Conservation (phyloP, 805 yeast species). For the Pichia nanzhaoensis region DNA sequence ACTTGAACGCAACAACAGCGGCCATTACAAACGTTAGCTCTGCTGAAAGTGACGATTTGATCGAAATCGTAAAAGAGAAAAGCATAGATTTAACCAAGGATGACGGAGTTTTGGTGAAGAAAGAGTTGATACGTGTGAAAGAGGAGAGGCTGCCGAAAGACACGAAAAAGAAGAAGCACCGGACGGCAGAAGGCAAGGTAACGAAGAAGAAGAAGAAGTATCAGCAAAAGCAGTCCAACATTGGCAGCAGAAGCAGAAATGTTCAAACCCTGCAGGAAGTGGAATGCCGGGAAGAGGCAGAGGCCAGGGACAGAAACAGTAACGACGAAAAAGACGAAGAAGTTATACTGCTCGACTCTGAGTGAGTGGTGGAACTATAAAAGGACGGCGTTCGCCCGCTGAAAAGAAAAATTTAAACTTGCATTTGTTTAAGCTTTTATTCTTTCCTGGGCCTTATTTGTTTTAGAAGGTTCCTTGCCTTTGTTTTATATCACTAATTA, state of each 20-base stretch:
- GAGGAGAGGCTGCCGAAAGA: not conserved
- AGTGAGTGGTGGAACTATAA: not conserved
- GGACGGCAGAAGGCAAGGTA: not conserved
- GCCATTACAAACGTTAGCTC: no score
- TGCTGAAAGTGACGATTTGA: not conserved
- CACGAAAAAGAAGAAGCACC: not conserved
- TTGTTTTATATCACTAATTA: not conserved
- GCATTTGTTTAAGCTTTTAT: not conserved
- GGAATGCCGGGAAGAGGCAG: no score
- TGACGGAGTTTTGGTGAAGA: not conserved
- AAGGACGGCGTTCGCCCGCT: no score
- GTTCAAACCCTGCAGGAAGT: no score
- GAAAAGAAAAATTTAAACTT: no score
- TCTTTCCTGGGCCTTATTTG: not conserved
- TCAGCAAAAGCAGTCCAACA: no score
- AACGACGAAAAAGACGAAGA: no score
- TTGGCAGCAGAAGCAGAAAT: not conserved
- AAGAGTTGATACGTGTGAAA: not conserved
- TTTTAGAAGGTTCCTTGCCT: not conserved
- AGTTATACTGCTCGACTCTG: conserved; percentile 8
- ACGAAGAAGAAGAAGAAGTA: not conserved
- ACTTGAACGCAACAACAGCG: no score
- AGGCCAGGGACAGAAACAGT: no score
- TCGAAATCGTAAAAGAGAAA: not conserved
- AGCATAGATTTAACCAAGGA: not conserved